Base-by-base conservation (phyloP, 352 stramenopile genomes). In the Phytopythium chamaehyphon region DNA sequence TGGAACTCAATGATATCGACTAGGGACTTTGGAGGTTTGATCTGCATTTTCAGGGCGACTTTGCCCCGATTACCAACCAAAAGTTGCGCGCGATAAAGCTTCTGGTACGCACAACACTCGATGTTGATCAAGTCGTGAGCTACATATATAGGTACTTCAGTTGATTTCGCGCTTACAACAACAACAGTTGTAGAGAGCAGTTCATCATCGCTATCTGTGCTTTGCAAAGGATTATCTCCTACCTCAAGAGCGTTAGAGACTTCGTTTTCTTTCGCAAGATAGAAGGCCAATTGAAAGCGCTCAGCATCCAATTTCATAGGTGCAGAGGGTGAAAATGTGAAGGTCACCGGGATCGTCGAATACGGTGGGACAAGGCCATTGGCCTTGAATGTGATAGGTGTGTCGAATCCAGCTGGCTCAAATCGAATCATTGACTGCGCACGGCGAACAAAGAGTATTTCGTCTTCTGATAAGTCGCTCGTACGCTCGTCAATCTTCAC, bases 11-110 rank as follows among this genome's bases (percentile, higher is more conserved):
- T 40, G 38, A 60, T 80, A 1, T 72, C 64, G 15, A 62, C 54
- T 1, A 97, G 66, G 5, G 59, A 46, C 40, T 84, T 82, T 1
- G 90, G 87, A 1, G 90, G 69, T 28, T 79, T 76, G 1, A 95
- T 54, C 24, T 90, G 70, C 19, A 90, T 73, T 51, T 94, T 92
- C 12, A 96, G 64, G 11, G 91, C 77, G 15, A 96, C 83, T 58
- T 91, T 94, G 11, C 86, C 88, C 14, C 91, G 82, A 51, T 98
- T 98, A 40, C 73, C 78, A 2, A 97, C 49, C 1, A 79, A 37
- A 3, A 96, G 48, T 40, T 92, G 77, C 7, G 83, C 72, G 1
- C 89, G 79, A 57, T 97, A 97, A 4, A 96, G 71, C 40, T 95
- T 95, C 6, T 74, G 80, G 43, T 87, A 87, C 1, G 93, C 77